Evolutionary conservation across 805 yeast genomes (phyloP).

Genomic region (Scheffersomyces stipitis): DNA sequence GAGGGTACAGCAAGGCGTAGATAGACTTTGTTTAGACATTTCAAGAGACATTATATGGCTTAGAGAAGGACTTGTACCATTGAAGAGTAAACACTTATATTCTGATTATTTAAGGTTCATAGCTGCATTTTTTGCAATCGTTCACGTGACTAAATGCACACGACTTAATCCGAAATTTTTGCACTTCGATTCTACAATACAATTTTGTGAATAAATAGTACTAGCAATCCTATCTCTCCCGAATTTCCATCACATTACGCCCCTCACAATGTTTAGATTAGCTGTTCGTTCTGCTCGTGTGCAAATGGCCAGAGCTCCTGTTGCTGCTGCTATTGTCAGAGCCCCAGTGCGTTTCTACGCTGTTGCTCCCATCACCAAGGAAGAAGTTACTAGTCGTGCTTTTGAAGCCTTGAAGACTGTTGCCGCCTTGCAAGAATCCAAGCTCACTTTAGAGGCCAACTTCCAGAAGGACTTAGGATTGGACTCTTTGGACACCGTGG

Average conservation of each 20-base stretch:
- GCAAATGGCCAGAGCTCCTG: constrained; percentile 32
- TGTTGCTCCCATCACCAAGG: constrained; percentile 64
- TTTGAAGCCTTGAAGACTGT: constrained; percentile 70
- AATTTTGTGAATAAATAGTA: no score
- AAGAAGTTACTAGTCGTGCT: constrained; percentile 81
- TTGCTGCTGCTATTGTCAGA: constrained; percentile 23
- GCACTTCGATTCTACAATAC: no score
- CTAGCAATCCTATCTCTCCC: no score
- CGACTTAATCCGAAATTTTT: no score
- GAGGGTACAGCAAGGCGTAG: constrained; percentile 19
- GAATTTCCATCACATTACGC: no score
- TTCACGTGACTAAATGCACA: no score
- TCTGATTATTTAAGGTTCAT: no score
- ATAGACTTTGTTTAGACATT: not conserved
- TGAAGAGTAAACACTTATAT: no score
- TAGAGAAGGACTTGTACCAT: no score
- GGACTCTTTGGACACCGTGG: constrained; percentile 93
- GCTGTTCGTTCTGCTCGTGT: constrained; percentile 45
- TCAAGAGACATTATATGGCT: no score
- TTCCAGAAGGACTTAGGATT: constrained; percentile 76
- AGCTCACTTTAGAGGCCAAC: constrained; percentile 45
- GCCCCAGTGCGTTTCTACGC: constrained; percentile 57
- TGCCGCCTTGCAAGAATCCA: constrained; percentile 47
- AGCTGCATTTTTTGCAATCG: no score
- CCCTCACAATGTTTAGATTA: constrained; percentile 59